A percentile compares a stretch with the other conserved stretches of the same genome.
Evolutionary conservation across 306 rosid genomes (phyloP).

Genomic region (Vicia villosa): DNA sequence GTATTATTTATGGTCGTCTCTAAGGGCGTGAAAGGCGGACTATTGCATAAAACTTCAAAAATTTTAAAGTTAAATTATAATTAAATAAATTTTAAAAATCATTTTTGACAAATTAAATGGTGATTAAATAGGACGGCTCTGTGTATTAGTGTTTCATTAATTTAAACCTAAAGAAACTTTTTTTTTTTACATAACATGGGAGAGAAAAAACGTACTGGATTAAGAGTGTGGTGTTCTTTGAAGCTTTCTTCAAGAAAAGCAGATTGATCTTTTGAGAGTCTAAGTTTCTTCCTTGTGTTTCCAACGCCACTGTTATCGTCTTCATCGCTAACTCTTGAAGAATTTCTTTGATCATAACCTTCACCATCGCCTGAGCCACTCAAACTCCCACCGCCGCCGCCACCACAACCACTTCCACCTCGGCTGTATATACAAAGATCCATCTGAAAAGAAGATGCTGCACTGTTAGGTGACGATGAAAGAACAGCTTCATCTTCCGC

Average conservation of each 20-base stretch:
- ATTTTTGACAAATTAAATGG: too few relatives aligned
- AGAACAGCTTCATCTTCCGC: constrained; percentile 56
- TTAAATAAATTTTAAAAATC: too few relatives aligned
- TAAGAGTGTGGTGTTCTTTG: constrained; percentile 90
- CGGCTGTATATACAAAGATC: constrained; percentile 59
- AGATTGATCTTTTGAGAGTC: constrained; percentile 90
- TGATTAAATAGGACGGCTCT: too few relatives aligned
- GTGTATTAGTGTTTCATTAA: too few relatives aligned
- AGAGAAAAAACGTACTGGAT: constrained; percentile 56
- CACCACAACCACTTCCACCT: constrained; percentile 5
- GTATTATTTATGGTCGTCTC: too few relatives aligned
- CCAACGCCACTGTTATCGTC: constrained; percentile 57
- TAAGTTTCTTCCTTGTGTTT: constrained; percentile 73
- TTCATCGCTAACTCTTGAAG: constrained; percentile 79
- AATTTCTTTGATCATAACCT: constrained; percentile 57
- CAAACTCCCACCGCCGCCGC: constrained; percentile 14
- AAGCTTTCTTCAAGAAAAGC: constrained; percentile 97
- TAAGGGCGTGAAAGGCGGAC: too few relatives aligned
- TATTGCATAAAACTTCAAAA: too few relatives aligned
- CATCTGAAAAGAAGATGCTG: constrained; percentile 77
- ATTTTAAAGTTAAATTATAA: too few relatives aligned
- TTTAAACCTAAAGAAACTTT: too few relatives aligned
- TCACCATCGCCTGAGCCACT: constrained; percentile 49
- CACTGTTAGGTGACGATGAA: constrained; percentile 78
- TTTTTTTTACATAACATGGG: too few relatives aligned